These are phyloP conservation scores for Fusarium oxysporum DNA, from an alignment of 2,329 filamentous ascomycete genomes.

Conservation along the genomic window DNA sequence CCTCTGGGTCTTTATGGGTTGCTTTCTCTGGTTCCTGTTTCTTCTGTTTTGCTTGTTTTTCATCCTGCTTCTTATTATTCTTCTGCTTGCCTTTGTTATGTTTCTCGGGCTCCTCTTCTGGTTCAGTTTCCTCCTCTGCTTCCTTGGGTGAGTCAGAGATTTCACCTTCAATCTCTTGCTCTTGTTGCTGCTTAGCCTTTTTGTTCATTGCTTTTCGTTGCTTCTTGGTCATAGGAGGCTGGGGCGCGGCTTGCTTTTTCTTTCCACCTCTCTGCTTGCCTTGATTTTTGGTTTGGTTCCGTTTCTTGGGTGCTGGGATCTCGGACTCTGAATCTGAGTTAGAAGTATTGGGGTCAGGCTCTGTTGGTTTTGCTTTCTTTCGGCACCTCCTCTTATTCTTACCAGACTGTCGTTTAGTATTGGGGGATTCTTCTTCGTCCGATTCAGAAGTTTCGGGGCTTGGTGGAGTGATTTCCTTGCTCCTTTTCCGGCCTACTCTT, in stretches of 20 bases:
- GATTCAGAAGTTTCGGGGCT: slow-evolving; percentile 34
- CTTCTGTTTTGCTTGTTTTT: slow-evolving; percentile 17
- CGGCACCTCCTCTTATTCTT: slow-evolving; percentile 37
- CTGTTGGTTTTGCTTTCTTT: slow-evolving; percentile 39
- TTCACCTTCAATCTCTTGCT: slow-evolving; percentile 27
- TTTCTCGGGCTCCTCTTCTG: slow-evolving; percentile 14
- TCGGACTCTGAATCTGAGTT: slow-evolving; percentile 31
- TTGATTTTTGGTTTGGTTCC: slow-evolving; percentile 30
- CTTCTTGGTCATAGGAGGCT: slow-evolving; percentile 34
- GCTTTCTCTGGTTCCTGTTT: slow-evolving; percentile 33
- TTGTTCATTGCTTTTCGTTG: slow-evolving; percentile 22
- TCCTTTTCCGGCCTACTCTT: slow-evolving; percentile 37
- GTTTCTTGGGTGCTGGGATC: slow-evolving; percentile 20
- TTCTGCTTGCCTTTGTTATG: slow-evolving; percentile 26
- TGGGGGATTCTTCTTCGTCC: slow-evolving; percentile 25
- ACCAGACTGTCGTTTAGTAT: slow-evolving; percentile 31
- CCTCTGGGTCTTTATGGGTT: slow-evolving; percentile 13
- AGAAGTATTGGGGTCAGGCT: slow-evolving; percentile 43
- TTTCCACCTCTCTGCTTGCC: slow-evolving; percentile 30
- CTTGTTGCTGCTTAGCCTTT: slow-evolving; percentile 12
- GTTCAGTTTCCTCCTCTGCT: slow-evolving; percentile 25
- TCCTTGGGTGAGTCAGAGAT: slow-evolving; percentile 26
- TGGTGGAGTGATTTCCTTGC: slow-evolving; percentile 9
- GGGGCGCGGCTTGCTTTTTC: slow-evolving; percentile 24
- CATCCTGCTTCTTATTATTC: slow-evolving; percentile 21